Evolutionary conservation across 345 rosid species (phyloP).

Genomic region (Triadica sebifera): DNA sequence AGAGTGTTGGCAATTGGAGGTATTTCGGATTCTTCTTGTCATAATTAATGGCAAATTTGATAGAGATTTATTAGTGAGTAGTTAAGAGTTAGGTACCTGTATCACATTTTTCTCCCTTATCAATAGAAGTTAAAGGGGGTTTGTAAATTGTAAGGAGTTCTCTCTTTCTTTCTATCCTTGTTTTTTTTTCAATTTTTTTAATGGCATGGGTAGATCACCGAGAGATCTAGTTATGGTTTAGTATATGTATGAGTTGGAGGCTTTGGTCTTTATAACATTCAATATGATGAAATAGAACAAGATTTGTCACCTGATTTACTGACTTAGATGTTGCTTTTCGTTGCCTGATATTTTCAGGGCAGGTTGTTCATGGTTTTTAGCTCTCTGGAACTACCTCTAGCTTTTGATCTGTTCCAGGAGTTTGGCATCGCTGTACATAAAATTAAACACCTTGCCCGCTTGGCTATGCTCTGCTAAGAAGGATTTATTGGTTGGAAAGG

Average conservation of each 20-base stretch:
- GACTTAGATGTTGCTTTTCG: too few relatives aligned
- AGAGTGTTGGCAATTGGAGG: conserved; percentile 16
- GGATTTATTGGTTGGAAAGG: too few relatives aligned
- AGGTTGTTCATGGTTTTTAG: too few relatives aligned
- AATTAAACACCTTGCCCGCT: too few relatives aligned
- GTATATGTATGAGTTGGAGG: not conserved
- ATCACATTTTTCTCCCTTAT: conserved; percentile 17
- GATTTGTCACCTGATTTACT: too few relatives aligned
- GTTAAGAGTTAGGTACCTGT: conserved; percentile 9
- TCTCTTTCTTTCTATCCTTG: too few relatives aligned
- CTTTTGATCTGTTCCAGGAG: too few relatives aligned
- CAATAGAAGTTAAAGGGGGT: conserved; percentile 33
- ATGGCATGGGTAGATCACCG: conserved; percentile 7
- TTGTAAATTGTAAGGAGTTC: conserved; percentile 26
- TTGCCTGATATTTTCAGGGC: too few relatives aligned
- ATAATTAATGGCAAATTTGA: conserved; percentile 16
- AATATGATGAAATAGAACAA: conserved; percentile 8
- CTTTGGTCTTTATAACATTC: not conserved
- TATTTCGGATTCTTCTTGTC: not conserved
- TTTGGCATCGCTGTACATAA: too few relatives aligned
- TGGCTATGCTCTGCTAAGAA: too few relatives aligned
- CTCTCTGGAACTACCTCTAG: too few relatives aligned
- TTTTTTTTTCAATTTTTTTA: not conserved
- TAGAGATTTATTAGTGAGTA: conserved; percentile 21
- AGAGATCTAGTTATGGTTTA: not conserved